Conservation (phyloP, 2,329 filamentous ascomycete genomes). For the Diaporthe ilicicola region DNA sequence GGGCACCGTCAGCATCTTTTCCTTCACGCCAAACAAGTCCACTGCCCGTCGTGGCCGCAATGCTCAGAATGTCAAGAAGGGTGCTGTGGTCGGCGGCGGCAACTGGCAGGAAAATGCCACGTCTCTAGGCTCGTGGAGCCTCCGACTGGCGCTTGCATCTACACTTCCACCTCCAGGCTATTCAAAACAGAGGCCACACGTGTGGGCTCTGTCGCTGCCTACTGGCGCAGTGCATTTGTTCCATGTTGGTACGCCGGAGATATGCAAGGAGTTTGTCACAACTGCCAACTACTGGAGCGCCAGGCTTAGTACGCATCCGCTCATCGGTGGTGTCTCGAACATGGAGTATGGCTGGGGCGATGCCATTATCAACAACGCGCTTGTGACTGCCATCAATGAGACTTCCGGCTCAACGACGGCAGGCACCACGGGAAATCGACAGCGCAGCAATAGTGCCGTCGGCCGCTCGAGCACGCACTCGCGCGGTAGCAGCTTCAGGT, state of each 20-base stretch:
- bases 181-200: conserved; percentile 87
- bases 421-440: conserved; percentile 41
- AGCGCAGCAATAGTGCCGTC: conserved; percentile 61
- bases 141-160: conserved; percentile 92
- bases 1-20: conserved; percentile 92
- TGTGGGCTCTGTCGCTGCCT: conserved; percentile 92
- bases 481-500: conserved; percentile 59
- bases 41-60: conserved; percentile 60
- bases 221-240: conserved; percentile 97
- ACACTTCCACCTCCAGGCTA: conserved; percentile 91
- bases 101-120: conserved; percentile 99
- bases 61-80: conserved; percentile 58
- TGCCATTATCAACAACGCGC: conserved; percentile 72
- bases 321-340: conserved; percentile 93
- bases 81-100: conserved; percentile 84
- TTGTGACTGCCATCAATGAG: conserved; percentile 63
- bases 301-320: conserved; percentile 88
- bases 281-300: conserved; percentile 99
- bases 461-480: conserved; percentile 54
- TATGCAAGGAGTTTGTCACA: conserved; percentile 91
- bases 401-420: conserved; percentile 41
- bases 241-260: conserved; percentile 94
- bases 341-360: conserved; percentile 98
- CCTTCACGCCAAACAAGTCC: conserved; percentile 85
- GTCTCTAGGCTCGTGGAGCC: conserved; percentile 83